Conservation (phyloP, 2,329 filamentous ascomycete genomes). For the Ilyonectria robusta region DNA sequence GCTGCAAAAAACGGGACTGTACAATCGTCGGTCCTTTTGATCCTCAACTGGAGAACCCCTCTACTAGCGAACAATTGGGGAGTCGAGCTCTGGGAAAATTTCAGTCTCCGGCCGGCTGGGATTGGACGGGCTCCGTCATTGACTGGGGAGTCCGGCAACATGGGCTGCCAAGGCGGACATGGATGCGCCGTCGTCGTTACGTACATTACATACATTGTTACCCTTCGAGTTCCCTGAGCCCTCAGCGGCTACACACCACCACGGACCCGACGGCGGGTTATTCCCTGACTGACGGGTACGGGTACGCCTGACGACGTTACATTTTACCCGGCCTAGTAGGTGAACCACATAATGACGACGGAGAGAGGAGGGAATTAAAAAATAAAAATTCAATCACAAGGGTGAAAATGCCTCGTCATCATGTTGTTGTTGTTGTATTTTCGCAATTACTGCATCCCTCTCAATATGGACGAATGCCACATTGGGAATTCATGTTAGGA, state of each 20-base stretch:
- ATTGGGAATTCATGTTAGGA: too few species aligned
- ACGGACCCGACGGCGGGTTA: conserved; percentile 20
- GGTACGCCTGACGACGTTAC: conserved; percentile 17
- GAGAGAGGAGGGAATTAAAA: conserved; percentile 12
- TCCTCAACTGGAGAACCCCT: background rate
- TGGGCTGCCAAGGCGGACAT: conserved; percentile 8
- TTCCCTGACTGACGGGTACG: conserved; percentile 9
- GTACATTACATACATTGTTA: conserved; percentile 15
- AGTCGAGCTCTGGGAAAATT: conserved; percentile 7
- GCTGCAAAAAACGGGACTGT: conserved; percentile 6
- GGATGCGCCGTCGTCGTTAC: conserved; percentile 7
- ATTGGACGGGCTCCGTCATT: conserved; percentile 12
- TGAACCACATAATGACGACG: background rate
- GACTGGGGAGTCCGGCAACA: conserved; percentile 9
- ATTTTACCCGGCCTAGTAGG: conserved; percentile 5
- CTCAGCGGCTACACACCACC: background rate
- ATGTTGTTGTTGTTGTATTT: background rate
- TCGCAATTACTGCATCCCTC: background rate
- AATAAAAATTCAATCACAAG: background rate
- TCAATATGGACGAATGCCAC: background rate
- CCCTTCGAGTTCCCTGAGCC: background rate
- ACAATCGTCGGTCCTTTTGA: conserved; percentile 24
- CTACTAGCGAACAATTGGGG: background rate
- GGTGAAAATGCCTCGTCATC: conserved; percentile 26
- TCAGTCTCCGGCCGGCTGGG: background rate